phyloP scores from a whole-genome alignment of 225 moss, liverwort and hornwort species.

The Sphagnum tenellum region DNA sequence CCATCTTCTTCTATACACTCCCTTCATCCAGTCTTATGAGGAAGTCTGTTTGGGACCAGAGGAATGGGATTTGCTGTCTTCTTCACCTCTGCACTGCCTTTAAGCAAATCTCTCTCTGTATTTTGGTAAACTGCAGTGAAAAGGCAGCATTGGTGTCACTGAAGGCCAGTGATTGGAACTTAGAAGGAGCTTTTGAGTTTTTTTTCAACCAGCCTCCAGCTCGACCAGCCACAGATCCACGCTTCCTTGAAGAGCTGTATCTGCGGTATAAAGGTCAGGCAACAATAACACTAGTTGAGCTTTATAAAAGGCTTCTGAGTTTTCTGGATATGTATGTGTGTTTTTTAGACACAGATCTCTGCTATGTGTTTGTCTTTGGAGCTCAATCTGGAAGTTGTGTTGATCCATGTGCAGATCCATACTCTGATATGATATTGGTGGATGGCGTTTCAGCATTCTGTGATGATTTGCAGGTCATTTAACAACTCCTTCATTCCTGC shows the following conservation, averaged over 20 bases:
- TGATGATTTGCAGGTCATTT: slow-evolving; percentile 67
- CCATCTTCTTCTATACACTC: too few relatives aligned
- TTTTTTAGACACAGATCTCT: too few relatives aligned
- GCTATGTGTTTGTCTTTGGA: neutral
- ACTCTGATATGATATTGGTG: slow-evolving; percentile 88
- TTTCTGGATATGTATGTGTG: slow-evolving; percentile 8
- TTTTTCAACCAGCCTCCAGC: slow-evolving; percentile 88
- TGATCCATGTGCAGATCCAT: slow-evolving; percentile 51
- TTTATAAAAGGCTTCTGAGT: too few relatives aligned
- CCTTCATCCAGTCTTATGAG: too few relatives aligned
- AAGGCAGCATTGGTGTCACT: slow-evolving; percentile 81
- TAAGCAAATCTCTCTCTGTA: too few relatives aligned
- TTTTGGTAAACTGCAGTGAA: slow-evolving; percentile 45
- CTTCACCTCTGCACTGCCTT: too few relatives aligned
- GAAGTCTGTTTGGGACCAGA: too few relatives aligned
- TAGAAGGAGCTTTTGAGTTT: slow-evolving; percentile 90
- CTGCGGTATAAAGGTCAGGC: slow-evolving; percentile 78
- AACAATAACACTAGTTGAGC: neutral
- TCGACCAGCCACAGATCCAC: slow-evolving; percentile 74
- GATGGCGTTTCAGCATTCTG: slow-evolving; percentile 88
- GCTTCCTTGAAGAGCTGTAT: slow-evolving; percentile 83
- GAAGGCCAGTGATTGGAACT: slow-evolving; percentile 93
- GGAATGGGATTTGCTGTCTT: too few relatives aligned
- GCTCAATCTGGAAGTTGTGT: neutral
- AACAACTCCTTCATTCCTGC: neutral